Evolutionary conservation across 2,329 filamentous ascomycete species (phyloP).

Genomic region (Paecilomyces dactylethromorphus): DNA sequence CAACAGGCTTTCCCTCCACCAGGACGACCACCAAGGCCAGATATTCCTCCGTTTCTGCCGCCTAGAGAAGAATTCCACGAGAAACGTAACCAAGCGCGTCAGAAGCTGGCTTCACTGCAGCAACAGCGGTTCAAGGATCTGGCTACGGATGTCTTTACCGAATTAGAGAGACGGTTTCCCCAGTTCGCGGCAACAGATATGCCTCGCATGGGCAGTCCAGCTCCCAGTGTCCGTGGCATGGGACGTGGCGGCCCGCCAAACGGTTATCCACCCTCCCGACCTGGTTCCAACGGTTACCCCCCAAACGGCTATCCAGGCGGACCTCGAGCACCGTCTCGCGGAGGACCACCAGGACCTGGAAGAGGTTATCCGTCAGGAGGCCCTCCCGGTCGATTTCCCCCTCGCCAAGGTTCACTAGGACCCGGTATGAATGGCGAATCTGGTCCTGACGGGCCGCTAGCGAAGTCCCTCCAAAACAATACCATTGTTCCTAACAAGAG

Average conservation of each 20-base stretch:
- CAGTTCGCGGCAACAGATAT: conserved; percentile 66
- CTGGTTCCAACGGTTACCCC: conserved; percentile 12
- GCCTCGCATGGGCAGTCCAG: conserved; percentile 62
- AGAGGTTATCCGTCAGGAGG: conserved; percentile 32
- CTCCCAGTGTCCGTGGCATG: conserved; percentile 51
- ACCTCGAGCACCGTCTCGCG: conserved; percentile 37
- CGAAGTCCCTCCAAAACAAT: conserved; percentile 89
- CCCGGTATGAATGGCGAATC: conserved; percentile 52
- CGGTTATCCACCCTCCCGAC: conserved; percentile 13
- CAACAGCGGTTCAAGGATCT: conserved; percentile 83
- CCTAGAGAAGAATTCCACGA: conserved; percentile 90
- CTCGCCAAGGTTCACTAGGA: conserved; percentile 35
- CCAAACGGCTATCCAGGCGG: conserved; percentile 27
- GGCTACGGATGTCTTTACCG: conserved; percentile 92
- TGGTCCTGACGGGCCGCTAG: conserved; percentile 65
- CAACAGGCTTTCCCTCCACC: conserved; percentile 57
- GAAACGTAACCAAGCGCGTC: conserved; percentile 94
- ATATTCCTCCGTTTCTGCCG: conserved; percentile 64
- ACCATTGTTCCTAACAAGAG: conserved; percentile 97
- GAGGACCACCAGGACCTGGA: conserved; percentile 25
- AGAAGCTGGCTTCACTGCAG: conserved; percentile 86
- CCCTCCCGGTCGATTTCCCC: conserved; percentile 29
- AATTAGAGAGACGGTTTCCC: conserved; percentile 85
- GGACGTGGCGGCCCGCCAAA: conserved; percentile 56
- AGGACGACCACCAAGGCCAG: conserved; percentile 34